phyloP scores from a whole-genome alignment of 495 filamentous ascomycete genomes.

The Penicillium coffeae region DNA sequence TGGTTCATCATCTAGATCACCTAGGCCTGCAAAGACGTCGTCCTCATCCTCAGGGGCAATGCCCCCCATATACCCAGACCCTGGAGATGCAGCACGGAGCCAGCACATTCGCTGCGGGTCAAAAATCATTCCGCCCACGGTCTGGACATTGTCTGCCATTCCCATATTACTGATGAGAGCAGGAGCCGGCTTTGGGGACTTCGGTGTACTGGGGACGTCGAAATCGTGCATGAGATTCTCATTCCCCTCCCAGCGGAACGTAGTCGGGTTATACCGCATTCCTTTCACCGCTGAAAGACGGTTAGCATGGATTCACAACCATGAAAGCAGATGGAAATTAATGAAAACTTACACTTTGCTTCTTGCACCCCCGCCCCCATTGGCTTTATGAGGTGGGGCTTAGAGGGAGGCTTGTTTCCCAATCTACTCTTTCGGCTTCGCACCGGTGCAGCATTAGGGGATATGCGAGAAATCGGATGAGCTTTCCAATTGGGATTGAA shows the following conservation, averaged over 20 bases:
- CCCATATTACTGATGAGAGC: conserved; percentile 92
- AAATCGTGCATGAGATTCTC: conserved; percentile 78
- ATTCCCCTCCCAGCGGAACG: conserved; percentile 92
- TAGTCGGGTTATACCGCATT: conserved; percentile 88
- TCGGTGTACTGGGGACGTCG: conserved; percentile 48
- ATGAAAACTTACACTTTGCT: conserved; percentile 57
- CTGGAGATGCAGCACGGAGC: conserved; percentile 63
- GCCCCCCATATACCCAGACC: conserved; percentile 25
- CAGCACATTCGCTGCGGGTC: conserved; percentile 95
- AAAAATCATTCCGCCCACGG: conserved; percentile 94
- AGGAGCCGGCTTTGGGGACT: conserved; percentile 65
- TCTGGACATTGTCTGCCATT: conserved; percentile 70
- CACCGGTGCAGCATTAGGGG: conserved; percentile 32
- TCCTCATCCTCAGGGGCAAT: conserved; percentile 50
- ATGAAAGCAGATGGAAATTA: neutral
- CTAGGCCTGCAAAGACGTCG: conserved; percentile 77
- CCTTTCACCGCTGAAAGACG: conserved; percentile 68
- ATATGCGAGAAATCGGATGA: conserved; percentile 59
- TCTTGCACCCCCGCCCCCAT: conserved; percentile 58
- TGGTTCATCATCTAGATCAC: conserved; percentile 57
- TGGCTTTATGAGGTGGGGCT: conserved; percentile 69
- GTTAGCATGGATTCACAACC: conserved; percentile 12
- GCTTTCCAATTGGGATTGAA: conserved; percentile 75
- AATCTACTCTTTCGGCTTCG: conserved; percentile 56
- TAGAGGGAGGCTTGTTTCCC: conserved; percentile 48